Conservation (phyloP, 495 filamentous ascomycete species). For the Xylaria cubensis region DNA sequence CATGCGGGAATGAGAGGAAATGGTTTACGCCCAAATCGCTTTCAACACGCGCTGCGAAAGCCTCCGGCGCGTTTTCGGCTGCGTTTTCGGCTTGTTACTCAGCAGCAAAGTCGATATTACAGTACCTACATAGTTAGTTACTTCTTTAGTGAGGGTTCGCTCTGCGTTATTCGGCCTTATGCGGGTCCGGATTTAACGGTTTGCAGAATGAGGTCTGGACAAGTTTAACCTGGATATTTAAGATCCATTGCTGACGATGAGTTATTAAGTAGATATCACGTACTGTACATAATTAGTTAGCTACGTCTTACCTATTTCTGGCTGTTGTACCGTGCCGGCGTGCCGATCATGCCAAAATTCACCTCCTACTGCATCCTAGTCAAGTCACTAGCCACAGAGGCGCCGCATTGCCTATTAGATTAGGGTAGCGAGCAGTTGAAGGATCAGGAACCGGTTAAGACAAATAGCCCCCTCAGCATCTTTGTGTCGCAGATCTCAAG, state of each 20-base stretch:
- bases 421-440: not conserved
- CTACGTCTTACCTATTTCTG: not conserved
- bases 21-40: not conserved
- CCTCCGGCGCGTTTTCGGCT: not conserved
- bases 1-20: slow-evolving; percentile 5
- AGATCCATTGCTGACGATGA: slow-evolving; percentile 14
- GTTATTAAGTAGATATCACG: slow-evolving; percentile 1
- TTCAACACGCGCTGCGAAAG: not conserved
- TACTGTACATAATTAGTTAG: not conserved
- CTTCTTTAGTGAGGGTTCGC: not conserved
- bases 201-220: not conserved
- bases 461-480: not conserved
- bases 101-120: not conserved
- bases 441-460: slow-evolving; percentile 17
- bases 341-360: slow-evolving; percentile 15
- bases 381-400: slow-evolving; percentile 19
- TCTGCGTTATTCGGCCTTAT: not conserved
- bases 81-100: not conserved
- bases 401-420: not conserved
- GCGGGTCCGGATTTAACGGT: not conserved
- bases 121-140: no score
- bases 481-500: slow-evolving; percentile 1
- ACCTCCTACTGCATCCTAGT: slow-evolving; percentile 2
- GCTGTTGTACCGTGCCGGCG: not conserved
- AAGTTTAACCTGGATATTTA: not conserved